Base-by-base conservation (phyloP, 768 basidiomycete species). In the Cystofilobasidium ferigula region DNA sequence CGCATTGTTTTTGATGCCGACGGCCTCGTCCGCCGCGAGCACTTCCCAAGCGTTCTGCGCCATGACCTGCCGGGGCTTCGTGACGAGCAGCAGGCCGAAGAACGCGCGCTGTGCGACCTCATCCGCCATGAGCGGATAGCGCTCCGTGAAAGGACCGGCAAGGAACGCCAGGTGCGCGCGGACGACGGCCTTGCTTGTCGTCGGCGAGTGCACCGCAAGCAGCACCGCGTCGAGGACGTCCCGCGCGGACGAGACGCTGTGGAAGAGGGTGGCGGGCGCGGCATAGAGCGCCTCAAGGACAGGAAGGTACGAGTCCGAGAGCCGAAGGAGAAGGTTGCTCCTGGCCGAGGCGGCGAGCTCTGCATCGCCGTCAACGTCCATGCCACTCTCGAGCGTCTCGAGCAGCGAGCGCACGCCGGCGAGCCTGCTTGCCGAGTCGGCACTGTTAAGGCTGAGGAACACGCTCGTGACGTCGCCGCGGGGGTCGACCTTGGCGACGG, bases 71-170 rank as follows among this genome's bases (percentile, higher is more conserved):
- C 85, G 81, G 3, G 85, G 76, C 71, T 86, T 89, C 9, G 87
- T 85, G 70, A 83, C 85, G 20, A 93, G 74, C 51, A 93, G 76
- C 71, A 83, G 83, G 0, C 89, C 86, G 72, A 89, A 87, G 62
- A 93, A 75, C 0, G 85, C 72, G 36, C 78, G 76, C 32, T 57
- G 40, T 2, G 63, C 43, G 32, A 68, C 38, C 13, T 68, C 61
- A 35, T 16, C 38, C 34, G 62, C 67, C 2, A 54, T 16, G 22
- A 48, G 61, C 6, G 67, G 67, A 24, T 47, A 62, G 18, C 47
- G 16, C 7, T 54, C 35, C n/a, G 53, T 56, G 35, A 63, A 63
- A 12, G 67, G 67, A 16, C 67, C 67, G 26, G 57, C 59, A n/a
- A 67, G 61, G 56, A 67, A 67, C 30, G 42, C 38, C 3, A 68